Percentiles rank a stretch among this genome's conserved stretches.
Conservation (phyloP, 768 basidiomycete genomes). For the Suillus hirtellus region DNA sequence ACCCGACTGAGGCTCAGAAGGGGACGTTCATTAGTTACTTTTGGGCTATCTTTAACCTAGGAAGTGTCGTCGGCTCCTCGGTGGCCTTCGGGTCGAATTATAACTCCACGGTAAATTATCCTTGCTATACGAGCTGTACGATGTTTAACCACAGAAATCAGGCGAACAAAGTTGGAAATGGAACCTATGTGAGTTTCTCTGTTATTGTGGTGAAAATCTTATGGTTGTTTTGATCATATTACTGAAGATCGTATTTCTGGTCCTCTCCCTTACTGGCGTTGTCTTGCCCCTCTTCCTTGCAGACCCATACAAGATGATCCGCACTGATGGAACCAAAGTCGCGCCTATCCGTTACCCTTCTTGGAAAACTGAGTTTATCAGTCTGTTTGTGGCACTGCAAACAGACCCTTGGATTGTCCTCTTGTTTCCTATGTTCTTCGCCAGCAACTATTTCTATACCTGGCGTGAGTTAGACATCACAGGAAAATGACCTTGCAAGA, state of each 20-base stretch:
- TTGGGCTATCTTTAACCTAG: conserved; percentile 84
- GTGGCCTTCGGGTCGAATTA: conserved; percentile 76
- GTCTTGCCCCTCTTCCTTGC: conserved; percentile 69
- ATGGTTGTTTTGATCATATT: conserved; percentile 10
- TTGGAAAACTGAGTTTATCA: conserved; percentile 74
- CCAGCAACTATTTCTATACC: conserved; percentile 84
- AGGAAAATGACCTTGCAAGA: neutral
- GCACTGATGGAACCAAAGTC: conserved; percentile 74
- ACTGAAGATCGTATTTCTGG: conserved; percentile 70
- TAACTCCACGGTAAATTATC: conserved; percentile 50
- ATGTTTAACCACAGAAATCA: conserved; percentile 13
- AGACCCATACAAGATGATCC: conserved; percentile 68
- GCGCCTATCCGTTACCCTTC: conserved; percentile 63
- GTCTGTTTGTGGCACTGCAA: conserved; percentile 64
- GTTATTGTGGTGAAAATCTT: neutral
- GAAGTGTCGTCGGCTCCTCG: conserved; percentile 75
- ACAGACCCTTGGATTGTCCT: conserved; percentile 73
- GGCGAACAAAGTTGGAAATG: conserved; percentile 56
- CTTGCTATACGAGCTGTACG: neutral
- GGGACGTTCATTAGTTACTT: conserved; percentile 77
- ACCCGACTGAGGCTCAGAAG: conserved; percentile 79
- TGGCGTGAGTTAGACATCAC: conserved; percentile 57
- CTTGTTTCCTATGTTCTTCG: conserved; percentile 84
- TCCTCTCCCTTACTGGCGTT: conserved; percentile 71
- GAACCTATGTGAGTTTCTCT: conserved; percentile 62